Evolutionary conservation across 139 green algal species (phyloP), one percentile per base, ranked within the genome.

Genomic region (Chloropicon primus): DNA sequence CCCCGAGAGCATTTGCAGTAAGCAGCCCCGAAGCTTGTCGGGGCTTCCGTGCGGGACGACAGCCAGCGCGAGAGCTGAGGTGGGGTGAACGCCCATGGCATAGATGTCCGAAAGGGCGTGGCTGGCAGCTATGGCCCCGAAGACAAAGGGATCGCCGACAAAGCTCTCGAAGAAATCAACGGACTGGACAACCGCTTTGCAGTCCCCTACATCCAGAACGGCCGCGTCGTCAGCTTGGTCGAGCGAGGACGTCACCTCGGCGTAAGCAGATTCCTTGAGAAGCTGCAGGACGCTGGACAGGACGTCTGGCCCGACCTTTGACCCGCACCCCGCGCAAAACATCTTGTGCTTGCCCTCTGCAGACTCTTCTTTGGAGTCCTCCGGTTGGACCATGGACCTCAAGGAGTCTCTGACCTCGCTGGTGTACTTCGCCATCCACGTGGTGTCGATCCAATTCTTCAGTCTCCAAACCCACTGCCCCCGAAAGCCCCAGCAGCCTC

Each of bases 401-500:
- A 62, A 17, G 10, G 17, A 85, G 26, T 75, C 25, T 0, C 80
- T 76, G 24, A 94, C 82, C 21, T 85, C 83, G 0, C 26, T 41
- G 1, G 82, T 76, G 73, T 93, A 97, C 77, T 89, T 94, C 71
- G 73, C 72, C 92, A 97, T 96, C 81, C 93, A 98, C 1, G 81
- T 78, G 0, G 88, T 79, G 84, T 98, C 94, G 71, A 98, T 97
- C 22, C 79, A 79, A 78, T 98, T 92, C 84, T 98, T 98, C 79
- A 88, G 80, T 1, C 1, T 72, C 94, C 94, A 98, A 53, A 97
- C 83, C 83, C 84, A 93, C 2, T 5, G 10, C 10, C 54, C 76
- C 76, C 10, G 71, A 21, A 85, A 27, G 1, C 27, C 75, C 24
- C 85, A 72, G 1, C 10, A 24, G 2, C 84, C 84, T 22, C 75